These are phyloP conservation scores for Garcia nutans DNA, from an alignment of 345 rosid species.

Conservation along the genomic window DNA sequence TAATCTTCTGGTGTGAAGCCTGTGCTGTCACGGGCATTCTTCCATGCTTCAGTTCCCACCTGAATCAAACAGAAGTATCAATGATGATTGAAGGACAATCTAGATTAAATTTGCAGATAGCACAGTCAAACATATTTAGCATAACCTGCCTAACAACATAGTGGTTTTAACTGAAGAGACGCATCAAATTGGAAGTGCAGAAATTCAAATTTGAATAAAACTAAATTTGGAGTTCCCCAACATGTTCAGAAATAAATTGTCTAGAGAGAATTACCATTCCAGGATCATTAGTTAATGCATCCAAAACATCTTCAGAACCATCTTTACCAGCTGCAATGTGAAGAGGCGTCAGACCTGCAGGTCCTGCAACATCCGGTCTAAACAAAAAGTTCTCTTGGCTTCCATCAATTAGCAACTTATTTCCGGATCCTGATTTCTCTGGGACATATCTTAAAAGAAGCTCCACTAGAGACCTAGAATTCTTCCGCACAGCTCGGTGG, in stretches of 20 bases:
- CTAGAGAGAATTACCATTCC: constrained; percentile 55
- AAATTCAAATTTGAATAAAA: constrained; percentile 4
- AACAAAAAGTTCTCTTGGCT: constrained; percentile 46
- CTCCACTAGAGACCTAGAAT: constrained; percentile 72
- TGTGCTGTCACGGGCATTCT: constrained; percentile 71
- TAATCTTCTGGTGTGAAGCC: constrained; percentile 97
- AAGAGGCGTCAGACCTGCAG: constrained; percentile 96
- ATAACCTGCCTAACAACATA: not conserved
- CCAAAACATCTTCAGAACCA: constrained; percentile 84
- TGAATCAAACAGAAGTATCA: constrained; percentile 24
- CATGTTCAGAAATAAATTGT: constrained; percentile 8
- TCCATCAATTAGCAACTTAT: constrained; percentile 21
- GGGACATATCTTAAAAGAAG: constrained; percentile 73
- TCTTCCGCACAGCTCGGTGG: constrained; percentile 94
- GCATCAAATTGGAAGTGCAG: not conserved
- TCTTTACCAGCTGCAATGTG: constrained; percentile 99
- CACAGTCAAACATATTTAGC: not conserved
- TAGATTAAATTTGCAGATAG: not conserved
- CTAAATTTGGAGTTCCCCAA: not conserved
- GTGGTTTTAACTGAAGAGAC: not conserved
- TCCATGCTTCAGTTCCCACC: constrained; percentile 97
- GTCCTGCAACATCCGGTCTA: constrained; percentile 84
- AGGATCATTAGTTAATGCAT: constrained; percentile 83
- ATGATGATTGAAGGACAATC: not conserved
- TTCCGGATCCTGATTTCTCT: constrained; percentile 32